Evolutionary conservation across 106 monocot species (phyloP).

Genomic region (Platanthera guangdongensis): DNA sequence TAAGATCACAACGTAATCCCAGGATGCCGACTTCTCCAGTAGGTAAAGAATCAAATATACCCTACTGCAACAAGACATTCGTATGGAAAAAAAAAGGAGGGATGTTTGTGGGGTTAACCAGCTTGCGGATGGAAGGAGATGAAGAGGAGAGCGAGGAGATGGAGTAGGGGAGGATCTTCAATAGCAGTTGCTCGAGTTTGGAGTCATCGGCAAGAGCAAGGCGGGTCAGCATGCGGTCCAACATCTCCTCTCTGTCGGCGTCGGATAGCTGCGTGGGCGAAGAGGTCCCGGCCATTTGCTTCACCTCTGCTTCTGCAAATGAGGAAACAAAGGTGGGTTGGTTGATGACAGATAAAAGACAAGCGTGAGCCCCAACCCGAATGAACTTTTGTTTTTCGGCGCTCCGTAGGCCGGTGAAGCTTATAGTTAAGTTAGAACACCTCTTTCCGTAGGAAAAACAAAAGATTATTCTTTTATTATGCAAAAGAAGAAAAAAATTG

Average conservation of each 20-base stretch:
- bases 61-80: neutral
- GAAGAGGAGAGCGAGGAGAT: slow-evolving; percentile 75
- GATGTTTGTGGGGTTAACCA: slow-evolving; percentile 19
- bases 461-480: too few species aligned
- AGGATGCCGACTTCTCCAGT: neutral
- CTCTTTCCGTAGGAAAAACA: too few species aligned
- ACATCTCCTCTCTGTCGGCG: slow-evolving; percentile 63
- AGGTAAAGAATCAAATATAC: neutral
- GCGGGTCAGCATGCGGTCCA: slow-evolving; percentile 93
- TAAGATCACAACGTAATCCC: neutral
- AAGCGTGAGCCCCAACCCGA: too few species aligned
- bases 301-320: neutral
- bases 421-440: too few species aligned
- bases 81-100: neutral
- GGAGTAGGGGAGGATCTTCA: slow-evolving; percentile 81
- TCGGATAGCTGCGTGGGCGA: slow-evolving; percentile 28
- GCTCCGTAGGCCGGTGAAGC: too few species aligned
- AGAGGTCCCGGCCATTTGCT: slow-evolving; percentile 37
- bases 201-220: slow-evolving; percentile 82
- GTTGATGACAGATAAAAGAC: neutral
- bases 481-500: too few species aligned
- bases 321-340: neutral
- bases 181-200: slow-evolving; percentile 55
- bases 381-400: too few species aligned
- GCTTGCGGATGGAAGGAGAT: slow-evolving; percentile 65